phyloP scores from a whole-genome alignment of 2,329 filamentous ascomycete species.

The Knoxdaviesia proteae region DNA sequence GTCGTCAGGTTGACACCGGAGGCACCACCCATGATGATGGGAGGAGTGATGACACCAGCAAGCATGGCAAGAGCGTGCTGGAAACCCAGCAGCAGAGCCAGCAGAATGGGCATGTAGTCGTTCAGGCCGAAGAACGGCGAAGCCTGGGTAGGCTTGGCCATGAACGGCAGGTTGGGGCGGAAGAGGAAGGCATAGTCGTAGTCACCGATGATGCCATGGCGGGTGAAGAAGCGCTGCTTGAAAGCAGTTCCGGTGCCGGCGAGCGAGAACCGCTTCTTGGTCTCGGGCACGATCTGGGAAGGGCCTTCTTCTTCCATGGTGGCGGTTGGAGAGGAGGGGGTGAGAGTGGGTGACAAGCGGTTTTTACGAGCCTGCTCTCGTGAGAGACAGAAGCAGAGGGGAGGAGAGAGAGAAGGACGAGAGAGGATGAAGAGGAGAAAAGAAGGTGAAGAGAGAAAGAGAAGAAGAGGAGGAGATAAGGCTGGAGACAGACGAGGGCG shows the following conservation, averaged over 20 bases:
- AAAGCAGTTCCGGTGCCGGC: slow-evolving; percentile 10
- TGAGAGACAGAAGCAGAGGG: too few relatives aligned
- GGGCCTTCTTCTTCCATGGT: slow-evolving; percentile 35
- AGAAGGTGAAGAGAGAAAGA: not conserved
- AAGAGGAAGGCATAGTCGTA: slow-evolving; percentile 90
- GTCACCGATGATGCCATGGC: slow-evolving; percentile 56
- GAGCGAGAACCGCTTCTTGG: slow-evolving; percentile 11
- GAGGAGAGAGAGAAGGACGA: not conserved
- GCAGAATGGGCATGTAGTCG: slow-evolving; percentile 53
- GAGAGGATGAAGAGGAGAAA: not conserved
- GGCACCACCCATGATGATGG: slow-evolving; percentile 45
- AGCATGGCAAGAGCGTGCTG: slow-evolving; percentile 66
- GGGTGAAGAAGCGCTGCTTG: slow-evolving; percentile 27
- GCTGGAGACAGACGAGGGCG: too few relatives aligned
- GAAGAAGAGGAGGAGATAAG: not conserved
- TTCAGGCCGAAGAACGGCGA: slow-evolving; percentile 73
- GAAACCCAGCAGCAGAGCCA: slow-evolving; percentile 55
- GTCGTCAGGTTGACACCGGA: slow-evolving; percentile 41
- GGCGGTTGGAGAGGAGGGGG: not conserved
- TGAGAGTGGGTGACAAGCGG: not conserved
- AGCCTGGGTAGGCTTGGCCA: slow-evolving; percentile 35
- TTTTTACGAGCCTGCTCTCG: not conserved
- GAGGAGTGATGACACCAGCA: slow-evolving; percentile 56
- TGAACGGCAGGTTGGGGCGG: slow-evolving; percentile 62
- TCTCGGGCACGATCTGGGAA: slow-evolving; percentile 23